Conservation (phyloP, 2,329 filamentous ascomycete species). For the Xylariaceae sp. region DNA sequence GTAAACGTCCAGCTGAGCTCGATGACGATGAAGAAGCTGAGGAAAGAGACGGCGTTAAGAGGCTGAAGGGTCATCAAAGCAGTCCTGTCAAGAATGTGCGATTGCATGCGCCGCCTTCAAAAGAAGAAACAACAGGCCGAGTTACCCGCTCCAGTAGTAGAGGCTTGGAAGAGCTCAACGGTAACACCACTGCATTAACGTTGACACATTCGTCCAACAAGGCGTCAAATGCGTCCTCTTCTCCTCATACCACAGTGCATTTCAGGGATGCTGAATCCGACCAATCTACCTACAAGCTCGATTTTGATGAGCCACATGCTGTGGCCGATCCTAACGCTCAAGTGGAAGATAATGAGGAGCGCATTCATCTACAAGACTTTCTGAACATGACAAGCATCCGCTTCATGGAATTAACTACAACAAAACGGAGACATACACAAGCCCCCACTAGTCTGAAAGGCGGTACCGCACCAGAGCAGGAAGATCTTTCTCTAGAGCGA, state of each 20-base stretch:
- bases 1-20: conserved; percentile 73
- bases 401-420: conserved; percentile 98
- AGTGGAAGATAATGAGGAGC: conserved; percentile 57
- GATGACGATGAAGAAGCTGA: conserved; percentile 66
- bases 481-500: conserved; percentile 67
- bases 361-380: conserved; percentile 87
- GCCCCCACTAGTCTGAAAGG: conserved; percentile 56
- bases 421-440: conserved; percentile 85
- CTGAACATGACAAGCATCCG: conserved; percentile 93
- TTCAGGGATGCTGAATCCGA: conserved; percentile 58
- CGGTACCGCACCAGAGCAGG: conserved; percentile 46
- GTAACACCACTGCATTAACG: conserved; percentile 44
- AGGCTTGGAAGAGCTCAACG: conserved; percentile 46
- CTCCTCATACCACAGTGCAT: conserved; percentile 58
- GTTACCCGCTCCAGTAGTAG: conserved; percentile 52
- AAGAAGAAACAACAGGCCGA: conserved; percentile 66
- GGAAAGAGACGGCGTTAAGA: conserved; percentile 65
- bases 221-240: conserved; percentile 46
- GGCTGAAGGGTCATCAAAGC: conserved; percentile 70
- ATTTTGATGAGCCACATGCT: conserved; percentile 47
- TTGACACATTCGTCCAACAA: conserved; percentile 53
- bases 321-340: conserved; percentile 47
- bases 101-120: conserved; percentile 69
- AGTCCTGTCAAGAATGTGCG: conserved; percentile 78
- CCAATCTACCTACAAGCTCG: conserved; percentile 46